Evolutionary conservation across 192 early-diverging fungal species (phyloP).

Genomic region (Lobosporangium transversale): DNA sequence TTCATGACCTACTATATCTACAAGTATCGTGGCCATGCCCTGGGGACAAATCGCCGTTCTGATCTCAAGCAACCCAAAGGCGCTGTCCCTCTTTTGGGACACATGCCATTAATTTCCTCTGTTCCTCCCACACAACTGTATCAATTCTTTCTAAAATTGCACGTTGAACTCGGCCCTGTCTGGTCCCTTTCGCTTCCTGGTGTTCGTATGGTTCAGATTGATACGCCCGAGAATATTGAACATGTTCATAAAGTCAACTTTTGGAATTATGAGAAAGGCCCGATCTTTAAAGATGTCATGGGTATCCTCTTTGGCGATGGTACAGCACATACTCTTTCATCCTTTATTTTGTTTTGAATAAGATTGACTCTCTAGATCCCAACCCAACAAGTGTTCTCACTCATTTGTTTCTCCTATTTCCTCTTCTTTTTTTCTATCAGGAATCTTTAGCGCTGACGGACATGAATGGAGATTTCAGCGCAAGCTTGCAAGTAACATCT

Average conservation of each 20-base stretch:
- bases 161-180: slow-evolving; percentile 18
- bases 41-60: slow-evolving; percentile 8
- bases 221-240: slow-evolving; percentile 19
- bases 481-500: slow-evolving; percentile 27
- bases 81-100: slow-evolving; percentile 20
- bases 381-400: too few species aligned
- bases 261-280: slow-evolving; percentile 29
- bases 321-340: background rate
- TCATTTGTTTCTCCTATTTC: too few species aligned
- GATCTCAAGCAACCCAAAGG: slow-evolving; percentile 25
- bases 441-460: slow-evolving; percentile 23
- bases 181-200: slow-evolving; percentile 25
- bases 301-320: slow-evolving; percentile 20
- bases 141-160: slow-evolving; percentile 19
- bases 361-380: too few species aligned
- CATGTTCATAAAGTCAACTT: slow-evolving; percentile 35
- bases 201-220: slow-evolving; percentile 21
- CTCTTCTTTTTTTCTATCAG: background rate
- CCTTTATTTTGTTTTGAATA: background rate
- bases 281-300: background rate
- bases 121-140: slow-evolving; percentile 24
- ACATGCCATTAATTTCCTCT: slow-evolving; percentile 12
- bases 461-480: slow-evolving; percentile 28
- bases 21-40: slow-evolving; percentile 34
- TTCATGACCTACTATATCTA: slow-evolving; percentile 18